Evolutionary conservation across 2,329 filamentous ascomycete genomes (phyloP).

Genomic region (Sporothrix mexicana): DNA sequence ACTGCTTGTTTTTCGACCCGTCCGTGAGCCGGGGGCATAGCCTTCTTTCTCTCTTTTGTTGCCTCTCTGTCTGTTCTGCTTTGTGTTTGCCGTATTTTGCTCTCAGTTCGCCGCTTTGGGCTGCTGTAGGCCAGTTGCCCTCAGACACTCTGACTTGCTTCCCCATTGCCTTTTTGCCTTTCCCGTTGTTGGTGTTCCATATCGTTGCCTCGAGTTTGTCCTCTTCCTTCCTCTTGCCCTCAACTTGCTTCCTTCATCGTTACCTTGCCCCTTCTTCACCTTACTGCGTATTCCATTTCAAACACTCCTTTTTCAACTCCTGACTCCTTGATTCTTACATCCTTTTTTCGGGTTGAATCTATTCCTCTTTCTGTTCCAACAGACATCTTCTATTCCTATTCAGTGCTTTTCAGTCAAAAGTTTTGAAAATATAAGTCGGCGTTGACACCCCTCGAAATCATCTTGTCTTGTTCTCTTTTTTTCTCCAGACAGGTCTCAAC

Average conservation of each 20-base stretch:
- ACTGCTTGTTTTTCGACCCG: not conserved
- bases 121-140: not conserved
- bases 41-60: not conserved
- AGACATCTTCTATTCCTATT: not conserved
- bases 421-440: not conserved
- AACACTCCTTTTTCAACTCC: conserved; percentile 3
- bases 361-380: not conserved
- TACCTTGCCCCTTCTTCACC: not conserved
- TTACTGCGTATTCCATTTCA: conserved; percentile 18
- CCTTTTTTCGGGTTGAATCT: not conserved
- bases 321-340: conserved; percentile 10
- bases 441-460: not conserved
- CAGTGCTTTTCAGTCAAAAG: not conserved
- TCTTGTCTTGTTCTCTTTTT: not conserved
- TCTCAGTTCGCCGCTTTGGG: conserved; percentile 13
- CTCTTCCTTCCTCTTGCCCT: not conserved
- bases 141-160: not conserved
- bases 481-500: conserved; percentile 14
- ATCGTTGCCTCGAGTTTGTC: not conserved
- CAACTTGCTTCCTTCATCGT: not conserved
- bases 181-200: not conserved
- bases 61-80: not conserved
- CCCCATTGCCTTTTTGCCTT: not conserved
- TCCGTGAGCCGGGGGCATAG: conserved; percentile 27
- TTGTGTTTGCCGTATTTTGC: not conserved